Base-by-base conservation (phyloP, 139 green algal genomes). In the Chlamydomonas eustigma region DNA sequence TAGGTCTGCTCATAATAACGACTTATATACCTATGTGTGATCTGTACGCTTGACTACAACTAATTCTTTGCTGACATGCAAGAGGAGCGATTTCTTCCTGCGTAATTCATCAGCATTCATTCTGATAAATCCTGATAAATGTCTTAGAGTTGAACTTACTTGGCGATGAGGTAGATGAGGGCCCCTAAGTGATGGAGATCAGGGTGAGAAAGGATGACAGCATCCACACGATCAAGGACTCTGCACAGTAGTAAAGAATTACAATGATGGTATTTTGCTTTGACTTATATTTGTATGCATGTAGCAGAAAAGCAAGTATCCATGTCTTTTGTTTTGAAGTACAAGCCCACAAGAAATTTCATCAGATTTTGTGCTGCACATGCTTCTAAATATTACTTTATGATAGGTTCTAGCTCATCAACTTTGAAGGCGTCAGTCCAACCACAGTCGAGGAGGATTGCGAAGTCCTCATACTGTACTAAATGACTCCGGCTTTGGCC, bases 391-490 rank as follows among this genome's bases (percentile, higher is more conserved):
- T 4, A 66, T 5, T 33, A 84, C 81, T 51, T 77, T 38, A 77
- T 80, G 0, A 98, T 37, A 0, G 87, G 86, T n/a, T 88, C 63
- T 37, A 98, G 76, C 24, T 83, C 38, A 0, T 38, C 39, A 0
- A 69, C 2, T n/a, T 92, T 75, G 39, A 91, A 96, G 2, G 5
- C 32, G 1, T 96, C 92, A 35, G 84, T 82, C 94, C 95, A 98
- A 12, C 94, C 94, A 76, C 94, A 98, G 66, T 98, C 95, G 2
- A 98, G 73, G 77, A 98, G 74, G 24, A 98, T 77, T 0, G 74
- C 88, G 33, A 90, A 73, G 6, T 63, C 73, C 63, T 91, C 85
- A 0, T 97, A 71, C 35, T 92, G 52, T 44, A 98, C 83, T 38
- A 98, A 80, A 50, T 89, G 94, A 76, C 85, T 90, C 32, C 12